Evolutionary conservation across 1,284 basidiomycete genomes (phyloP), one percentile per base, ranked within the genome.

Genomic region (Vanrija sp.): DNA sequence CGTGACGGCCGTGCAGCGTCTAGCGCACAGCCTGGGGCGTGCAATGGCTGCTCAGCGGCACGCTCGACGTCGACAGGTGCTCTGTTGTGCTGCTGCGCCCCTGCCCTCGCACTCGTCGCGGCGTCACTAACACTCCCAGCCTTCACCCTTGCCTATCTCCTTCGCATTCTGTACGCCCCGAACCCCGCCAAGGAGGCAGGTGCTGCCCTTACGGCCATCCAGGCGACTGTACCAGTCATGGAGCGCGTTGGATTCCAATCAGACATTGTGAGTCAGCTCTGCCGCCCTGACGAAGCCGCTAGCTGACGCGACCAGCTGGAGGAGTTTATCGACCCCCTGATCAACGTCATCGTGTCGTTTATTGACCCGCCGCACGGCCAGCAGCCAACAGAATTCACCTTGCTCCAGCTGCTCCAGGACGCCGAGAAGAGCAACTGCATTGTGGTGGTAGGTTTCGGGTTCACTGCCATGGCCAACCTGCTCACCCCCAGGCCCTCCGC

Each of bases 81-180:
- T 34, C 12, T 15, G 14, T 14, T 15, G 34, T 34, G 34, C 12
- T 12, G 34, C 12, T 15, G 34, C 14, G 5, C 12, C 34, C 29
- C 12, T 12, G 34, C 34, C 34, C 10, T 15, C 12, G 10, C 34
- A 12, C 34, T 34, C 34, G 5, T 34, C 10, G 34, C 34, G 34
- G 4, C 10, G 12, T 12, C 12, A 12, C 42, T 52, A 28, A 48
- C 29, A 18, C 14, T 6, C 5, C 15, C 51, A 87, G 87, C 86
- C 38, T 80, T 88, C 56, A 86, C 82, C 19, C 85, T 87, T 34
- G 82, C 85, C 3, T 86, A 85, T 67, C 73, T 89, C 25, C 80
- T 86, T 47, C 78, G 81, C 42, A 76, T 88, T 23, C 68, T 87
- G 25, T 76, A 78, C 26, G 78, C 78, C 0, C 66, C 72, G 14